Evolutionary conservation across 2,329 filamentous ascomycete genomes (phyloP).

Genomic region (Coniochaeta sp.): DNA sequence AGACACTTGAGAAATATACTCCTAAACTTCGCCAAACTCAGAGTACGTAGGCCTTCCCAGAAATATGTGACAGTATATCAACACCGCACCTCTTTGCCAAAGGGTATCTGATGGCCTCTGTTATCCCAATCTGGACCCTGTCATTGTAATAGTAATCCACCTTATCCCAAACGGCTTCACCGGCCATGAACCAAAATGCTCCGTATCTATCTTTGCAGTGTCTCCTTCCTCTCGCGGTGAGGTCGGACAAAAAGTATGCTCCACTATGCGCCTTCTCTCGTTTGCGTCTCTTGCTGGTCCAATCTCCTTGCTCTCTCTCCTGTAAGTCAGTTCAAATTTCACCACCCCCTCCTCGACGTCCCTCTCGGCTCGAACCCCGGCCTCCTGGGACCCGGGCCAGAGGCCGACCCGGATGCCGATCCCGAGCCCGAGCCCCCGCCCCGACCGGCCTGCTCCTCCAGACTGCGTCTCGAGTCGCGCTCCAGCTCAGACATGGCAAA

Average conservation of each 20-base stretch:
- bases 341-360: slow-evolving; percentile 15
- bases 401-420: background rate
- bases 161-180: background rate
- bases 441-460: slow-evolving; percentile 40
- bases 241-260: no score
- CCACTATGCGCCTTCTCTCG: background rate
- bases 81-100: background rate
- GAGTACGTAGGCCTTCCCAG: background rate
- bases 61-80: background rate
- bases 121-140: background rate
- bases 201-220: background rate
- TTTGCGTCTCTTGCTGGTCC: no score
- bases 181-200: background rate
- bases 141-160: background rate
- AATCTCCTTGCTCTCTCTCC: no score
- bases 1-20: background rate
- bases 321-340: background rate
- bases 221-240: no score
- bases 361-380: slow-evolving; percentile 14
- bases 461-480: slow-evolving; percentile 46
- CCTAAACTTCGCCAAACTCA: background rate
- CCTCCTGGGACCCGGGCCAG: background rate
- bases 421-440: slow-evolving; percentile 15
- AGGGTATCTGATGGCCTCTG: background rate
- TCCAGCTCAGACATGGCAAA: slow-evolving; percentile 70